Evolutionary conservation across 495 filamentous ascomycete genomes (phyloP).

Genomic region (Talaromyces borbonicus): DNA sequence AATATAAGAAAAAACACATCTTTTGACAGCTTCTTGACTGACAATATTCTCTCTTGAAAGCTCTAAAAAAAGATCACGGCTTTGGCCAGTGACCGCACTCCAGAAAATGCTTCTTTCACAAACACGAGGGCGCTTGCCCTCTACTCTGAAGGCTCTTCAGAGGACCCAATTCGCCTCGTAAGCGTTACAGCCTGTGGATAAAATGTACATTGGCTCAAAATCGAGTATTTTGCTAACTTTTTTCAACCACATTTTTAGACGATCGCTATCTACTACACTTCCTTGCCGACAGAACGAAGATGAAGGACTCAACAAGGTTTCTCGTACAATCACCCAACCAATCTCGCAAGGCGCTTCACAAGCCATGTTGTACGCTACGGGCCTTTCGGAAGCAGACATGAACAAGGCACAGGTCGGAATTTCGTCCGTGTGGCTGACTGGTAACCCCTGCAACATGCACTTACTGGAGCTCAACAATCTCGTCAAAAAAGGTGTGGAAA

Average conservation of each 20-base stretch:
- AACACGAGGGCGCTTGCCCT: constrained; percentile 32
- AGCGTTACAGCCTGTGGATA: no score
- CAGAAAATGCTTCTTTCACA: constrained; percentile 36
- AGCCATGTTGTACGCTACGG: constrained; percentile 97
- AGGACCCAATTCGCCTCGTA: constrained; percentile 2
- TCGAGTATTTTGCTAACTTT: no score
- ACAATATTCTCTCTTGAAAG: constrained; percentile 3
- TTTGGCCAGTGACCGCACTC: no score
- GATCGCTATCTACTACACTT: constrained; percentile 39
- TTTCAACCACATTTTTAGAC: constrained; percentile 28
- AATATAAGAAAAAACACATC: no score
- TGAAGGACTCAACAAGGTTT: constrained; percentile 65
- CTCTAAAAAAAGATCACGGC: no score
- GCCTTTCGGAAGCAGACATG: constrained; percentile 74
- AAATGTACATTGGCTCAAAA: background rate
- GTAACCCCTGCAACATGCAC: constrained; percentile 99
- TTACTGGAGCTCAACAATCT: constrained; percentile 75
- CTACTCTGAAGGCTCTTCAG: constrained; percentile 24
- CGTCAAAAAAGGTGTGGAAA: constrained; percentile 76
- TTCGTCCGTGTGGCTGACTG: constrained; percentile 79
- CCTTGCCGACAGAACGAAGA: constrained; percentile 31
- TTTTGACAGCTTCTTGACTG: background rate
- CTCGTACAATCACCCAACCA: constrained; percentile 78
- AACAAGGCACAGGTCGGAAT: constrained; percentile 94
- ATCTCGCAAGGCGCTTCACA: constrained; percentile 97